These are phyloP conservation scores for Pythium myriotylum DNA, from an alignment of 352 stramenopile genomes.

Conservation along the genomic window DNA sequence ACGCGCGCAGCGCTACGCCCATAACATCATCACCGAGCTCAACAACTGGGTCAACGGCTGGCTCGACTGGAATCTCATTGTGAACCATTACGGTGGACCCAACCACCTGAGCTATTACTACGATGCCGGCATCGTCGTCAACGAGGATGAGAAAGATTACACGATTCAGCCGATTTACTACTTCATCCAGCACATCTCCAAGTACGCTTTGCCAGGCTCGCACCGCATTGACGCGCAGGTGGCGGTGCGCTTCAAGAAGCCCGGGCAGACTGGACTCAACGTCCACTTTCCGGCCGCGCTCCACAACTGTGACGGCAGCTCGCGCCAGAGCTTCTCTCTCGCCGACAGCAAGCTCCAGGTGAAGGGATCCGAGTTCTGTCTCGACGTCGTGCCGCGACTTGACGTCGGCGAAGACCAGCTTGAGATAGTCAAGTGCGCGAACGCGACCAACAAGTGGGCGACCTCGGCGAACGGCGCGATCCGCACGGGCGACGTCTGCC, in stretches of 20 bases:
- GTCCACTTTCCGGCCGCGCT: slow-evolving; percentile 61
- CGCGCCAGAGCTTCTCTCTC: slow-evolving; percentile 53
- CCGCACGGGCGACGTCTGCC: slow-evolving; percentile 60
- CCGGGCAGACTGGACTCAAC: slow-evolving; percentile 67
- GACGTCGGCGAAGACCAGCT: slow-evolving; percentile 63
- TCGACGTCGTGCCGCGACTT: slow-evolving; percentile 55
- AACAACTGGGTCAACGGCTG: slow-evolving; percentile 89
- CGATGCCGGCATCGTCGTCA: slow-evolving; percentile 80
- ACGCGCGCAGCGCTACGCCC: slow-evolving; percentile 82
- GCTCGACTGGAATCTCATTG: slow-evolving; percentile 93
- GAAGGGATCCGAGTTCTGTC: slow-evolving; percentile 57
- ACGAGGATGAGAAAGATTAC: slow-evolving; percentile 63
- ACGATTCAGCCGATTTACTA: slow-evolving; percentile 91
- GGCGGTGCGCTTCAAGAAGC: slow-evolving; percentile 44
- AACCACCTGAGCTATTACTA: slow-evolving; percentile 88
- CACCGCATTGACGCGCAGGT: slow-evolving; percentile 65
- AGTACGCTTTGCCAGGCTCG: slow-evolving; percentile 80
- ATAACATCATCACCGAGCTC: slow-evolving; percentile 91
- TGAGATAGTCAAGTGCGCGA: slow-evolving; percentile 65
- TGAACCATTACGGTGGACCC: slow-evolving; percentile 85
- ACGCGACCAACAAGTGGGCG: slow-evolving; percentile 71
- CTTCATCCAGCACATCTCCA: slow-evolving; percentile 91
- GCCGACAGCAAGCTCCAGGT: slow-evolving; percentile 81
- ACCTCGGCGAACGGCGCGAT: slow-evolving; percentile 59
- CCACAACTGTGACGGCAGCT: slow-evolving; percentile 64